These are phyloP conservation scores for Wallemia ichthyophaga DNA, from an alignment of 1,284 basidiomycete genomes.

Conservation along the genomic window DNA sequence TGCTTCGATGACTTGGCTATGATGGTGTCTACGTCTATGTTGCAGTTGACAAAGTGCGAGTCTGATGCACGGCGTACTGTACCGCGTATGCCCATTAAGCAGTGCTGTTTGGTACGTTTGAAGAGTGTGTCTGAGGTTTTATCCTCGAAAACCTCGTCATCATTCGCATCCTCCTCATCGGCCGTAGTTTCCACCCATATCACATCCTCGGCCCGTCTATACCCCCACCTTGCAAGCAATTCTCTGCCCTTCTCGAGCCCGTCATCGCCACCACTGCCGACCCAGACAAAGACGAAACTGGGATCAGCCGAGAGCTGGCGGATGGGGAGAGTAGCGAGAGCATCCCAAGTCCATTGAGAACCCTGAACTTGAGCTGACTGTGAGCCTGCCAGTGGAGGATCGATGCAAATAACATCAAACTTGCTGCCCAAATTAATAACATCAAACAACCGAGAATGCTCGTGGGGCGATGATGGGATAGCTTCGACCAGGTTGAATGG, in stretches of 20 bases:
- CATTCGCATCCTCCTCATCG: constrained; percentile 1
- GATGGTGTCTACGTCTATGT: constrained; percentile 79
- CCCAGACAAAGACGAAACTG: constrained; percentile 85
- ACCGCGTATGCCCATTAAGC: constrained; percentile 91
- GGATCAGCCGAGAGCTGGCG: constrained; percentile 64
- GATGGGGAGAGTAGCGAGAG: constrained; percentile 50
- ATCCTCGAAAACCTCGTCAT: constrained; percentile 5
- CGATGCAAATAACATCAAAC: constrained; percentile 79
- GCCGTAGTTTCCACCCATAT: constrained; percentile 82
- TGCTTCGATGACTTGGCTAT: constrained; percentile 17
- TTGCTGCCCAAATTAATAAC: constrained; percentile 17
- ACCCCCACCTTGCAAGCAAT: constrained; percentile 75
- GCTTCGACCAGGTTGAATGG: not conserved
- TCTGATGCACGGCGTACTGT: constrained; percentile 83
- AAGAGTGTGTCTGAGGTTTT: constrained; percentile 20
- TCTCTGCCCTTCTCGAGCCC: constrained; percentile 79
- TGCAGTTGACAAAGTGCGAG: constrained; percentile 88
- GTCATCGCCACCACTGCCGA: constrained; percentile 63
- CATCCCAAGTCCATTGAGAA: constrained; percentile 40
- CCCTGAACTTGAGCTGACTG: not conserved
- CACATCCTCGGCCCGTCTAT: constrained; percentile 80
- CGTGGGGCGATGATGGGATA: not conserved
- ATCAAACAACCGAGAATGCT: not conserved
- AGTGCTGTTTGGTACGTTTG: constrained; percentile 76
- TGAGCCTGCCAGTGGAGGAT: constrained; percentile 52